Evolutionary conservation across 176 grass and related monocot genomes (phyloP), one percentile per base, ranked within the genome.

Genomic region (Melocanna baccifera): DNA sequence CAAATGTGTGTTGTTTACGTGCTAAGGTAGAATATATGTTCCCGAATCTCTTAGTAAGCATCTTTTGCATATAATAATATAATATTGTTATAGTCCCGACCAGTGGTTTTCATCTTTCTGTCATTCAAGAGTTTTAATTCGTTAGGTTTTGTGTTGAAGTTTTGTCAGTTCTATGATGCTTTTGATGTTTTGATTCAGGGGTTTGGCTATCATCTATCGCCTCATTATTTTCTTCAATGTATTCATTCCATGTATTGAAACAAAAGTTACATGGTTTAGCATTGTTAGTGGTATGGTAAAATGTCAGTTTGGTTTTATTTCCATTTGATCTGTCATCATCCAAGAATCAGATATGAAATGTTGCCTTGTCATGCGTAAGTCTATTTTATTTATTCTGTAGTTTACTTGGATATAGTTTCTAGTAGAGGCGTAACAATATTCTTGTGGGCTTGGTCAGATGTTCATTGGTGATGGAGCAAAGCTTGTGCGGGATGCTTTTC

Each of bases 381-480:
- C 2, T 59, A 6, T 72, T 63, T 32, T 73, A 65, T 65, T 37
- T 79, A 29, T 53, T 79, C 6, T 69, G 53, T 39, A 47, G 23
- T 64, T 80, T 78, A 19, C 32, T 32, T 80, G 63, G 39, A 72
- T 65, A 82, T 63, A 42, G 53, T 76, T 86, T 69, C 2, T 39
- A 65, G 22, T 68, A 84, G 11, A 15, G n/a, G 5, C 55, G 25
- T 77, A 63, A n/a, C 65, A 9, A 4, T 81, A 8, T 65, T 53
- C 67, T 80, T 80, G 15, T 46, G 23, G 5, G 20, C n/a, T 51
- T 32, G 53, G 77, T 34, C 91, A 98, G 93, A 98, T 89, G 93
- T 95, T 93, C 88, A 95, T 98, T 75, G 96, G 96, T 40, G 89
- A 95, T 90, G 96, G 96, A 69, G 95, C 95, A 58, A 94, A 91